A percentile compares a stretch with the other conserved stretches of the same genome.
Evolutionary conservation across 257 asterid genomes (phyloP).

Genomic region (Capsicum pubescens): DNA sequence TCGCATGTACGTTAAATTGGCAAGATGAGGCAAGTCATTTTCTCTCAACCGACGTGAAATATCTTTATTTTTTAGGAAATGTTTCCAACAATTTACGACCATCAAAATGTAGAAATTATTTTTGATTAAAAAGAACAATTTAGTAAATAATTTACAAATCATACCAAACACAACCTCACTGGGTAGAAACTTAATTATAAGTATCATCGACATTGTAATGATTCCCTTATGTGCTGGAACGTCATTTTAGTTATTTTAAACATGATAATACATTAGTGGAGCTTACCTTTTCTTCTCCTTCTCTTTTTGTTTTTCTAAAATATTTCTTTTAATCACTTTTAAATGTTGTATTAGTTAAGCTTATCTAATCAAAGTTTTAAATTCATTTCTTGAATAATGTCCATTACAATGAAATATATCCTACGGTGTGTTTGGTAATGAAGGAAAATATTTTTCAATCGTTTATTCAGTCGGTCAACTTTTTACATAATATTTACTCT

Average conservation of each 20-base stretch:
- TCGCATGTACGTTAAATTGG: not conserved
- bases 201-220: conserved; percentile 5
- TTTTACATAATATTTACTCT: not conserved
- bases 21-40: not conserved
- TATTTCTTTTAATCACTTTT: not conserved
- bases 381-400: conserved; percentile 1
- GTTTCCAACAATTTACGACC: not conserved
- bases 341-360: not conserved
- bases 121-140: not conserved
- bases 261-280: conserved; percentile 16
- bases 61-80: not conserved
- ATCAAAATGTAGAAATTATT: not conserved
- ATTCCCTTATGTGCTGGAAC: conserved; percentile 19
- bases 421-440: not conserved
- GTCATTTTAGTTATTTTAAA: conserved; percentile 1
- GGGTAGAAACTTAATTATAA: not conserved
- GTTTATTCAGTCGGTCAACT: not conserved
- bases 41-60: not conserved
- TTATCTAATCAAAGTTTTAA: not conserved
- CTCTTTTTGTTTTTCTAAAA: not conserved
- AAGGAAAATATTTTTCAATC: not conserved
- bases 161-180: not conserved
- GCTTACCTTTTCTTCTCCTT: conserved; percentile 20
- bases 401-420: not conserved
- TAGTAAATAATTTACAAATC: not conserved